Evolutionary conservation across 2,329 filamentous ascomycete genomes (phyloP).

Genomic region (Lecanicillium sp.): DNA sequence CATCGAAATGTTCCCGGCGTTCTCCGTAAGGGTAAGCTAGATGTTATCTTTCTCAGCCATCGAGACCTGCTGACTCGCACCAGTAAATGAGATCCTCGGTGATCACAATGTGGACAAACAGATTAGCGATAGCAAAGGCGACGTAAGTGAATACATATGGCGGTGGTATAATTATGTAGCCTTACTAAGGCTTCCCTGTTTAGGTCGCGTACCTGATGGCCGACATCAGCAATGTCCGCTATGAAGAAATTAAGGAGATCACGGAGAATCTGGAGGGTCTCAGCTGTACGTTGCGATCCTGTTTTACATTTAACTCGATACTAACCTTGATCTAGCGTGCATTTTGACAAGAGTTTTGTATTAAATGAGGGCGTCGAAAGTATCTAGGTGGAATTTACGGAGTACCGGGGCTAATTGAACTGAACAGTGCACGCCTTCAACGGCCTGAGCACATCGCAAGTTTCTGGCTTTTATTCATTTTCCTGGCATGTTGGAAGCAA

Average conservation of each 20-base stretch:
- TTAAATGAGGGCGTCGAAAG: slow-evolving; percentile 19
- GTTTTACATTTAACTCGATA: background rate
- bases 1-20: slow-evolving; percentile 96
- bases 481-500: too few relatives aligned
- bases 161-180: background rate
- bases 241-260: slow-evolving; percentile 75
- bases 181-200: slow-evolving; percentile 6
- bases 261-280: slow-evolving; percentile 76
- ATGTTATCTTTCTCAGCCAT: slow-evolving; percentile 5
- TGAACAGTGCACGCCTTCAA: too few relatives aligned
- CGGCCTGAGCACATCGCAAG: too few relatives aligned
- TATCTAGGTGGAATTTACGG: too few relatives aligned
- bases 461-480: too few relatives aligned
- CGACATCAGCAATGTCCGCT: slow-evolving; percentile 82
- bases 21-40: slow-evolving; percentile 62
- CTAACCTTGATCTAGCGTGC: slow-evolving; percentile 24
- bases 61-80: slow-evolving; percentile 1
- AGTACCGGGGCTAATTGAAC: too few relatives aligned
- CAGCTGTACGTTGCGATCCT: slow-evolving; percentile 52
- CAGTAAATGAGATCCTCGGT: slow-evolving; percentile 88
- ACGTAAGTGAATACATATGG: slow-evolving; percentile 42
- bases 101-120: slow-evolving; percentile 99
- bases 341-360: slow-evolving; percentile 41
- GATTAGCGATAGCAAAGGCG: slow-evolving; percentile 90
- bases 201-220: slow-evolving; percentile 93